These are phyloP conservation scores for Elaeagnus macrophylla DNA, from an alignment of 306 rosid species.

Conservation along the genomic window DNA sequence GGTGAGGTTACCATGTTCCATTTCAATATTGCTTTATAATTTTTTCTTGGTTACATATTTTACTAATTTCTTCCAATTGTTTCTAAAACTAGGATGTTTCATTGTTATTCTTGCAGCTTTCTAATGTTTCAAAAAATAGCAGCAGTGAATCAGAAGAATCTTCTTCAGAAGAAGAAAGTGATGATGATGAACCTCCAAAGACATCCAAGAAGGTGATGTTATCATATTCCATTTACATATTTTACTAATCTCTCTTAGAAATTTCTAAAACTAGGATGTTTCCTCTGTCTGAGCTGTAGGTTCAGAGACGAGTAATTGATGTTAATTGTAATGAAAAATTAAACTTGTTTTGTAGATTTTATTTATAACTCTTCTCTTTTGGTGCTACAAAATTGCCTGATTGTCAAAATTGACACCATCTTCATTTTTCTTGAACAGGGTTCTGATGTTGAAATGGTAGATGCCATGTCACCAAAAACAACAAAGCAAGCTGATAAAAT, in stretches of 20 bases:
- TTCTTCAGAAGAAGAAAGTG: conserved; percentile 17
- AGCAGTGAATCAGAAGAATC: conserved; percentile 29
- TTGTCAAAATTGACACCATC: too few species aligned
- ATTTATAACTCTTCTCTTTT: too few species aligned
- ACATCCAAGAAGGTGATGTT: conserved; percentile 44
- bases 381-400: too few species aligned
- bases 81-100: too few species aligned
- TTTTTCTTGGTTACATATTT: too few species aligned
- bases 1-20: too few species aligned
- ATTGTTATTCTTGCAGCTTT: conserved; percentile 24
- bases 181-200: conserved; percentile 27
- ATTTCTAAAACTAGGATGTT: neutral
- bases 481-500: conserved; percentile 20
- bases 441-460: conserved; percentile 68
- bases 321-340: too few species aligned
- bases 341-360: too few species aligned
- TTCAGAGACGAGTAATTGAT: too few species aligned
- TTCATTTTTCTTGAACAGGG: conserved; percentile 25
- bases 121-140: conserved; percentile 13
- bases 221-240: neutral
- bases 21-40: too few species aligned
- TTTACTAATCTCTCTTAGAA: too few species aligned
- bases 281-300: neutral
- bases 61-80: too few species aligned
- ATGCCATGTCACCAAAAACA: conserved; percentile 32